Conservation (phyloP, 2,329 filamentous ascomycete species). For the Apiospora saccharicola region DNA sequence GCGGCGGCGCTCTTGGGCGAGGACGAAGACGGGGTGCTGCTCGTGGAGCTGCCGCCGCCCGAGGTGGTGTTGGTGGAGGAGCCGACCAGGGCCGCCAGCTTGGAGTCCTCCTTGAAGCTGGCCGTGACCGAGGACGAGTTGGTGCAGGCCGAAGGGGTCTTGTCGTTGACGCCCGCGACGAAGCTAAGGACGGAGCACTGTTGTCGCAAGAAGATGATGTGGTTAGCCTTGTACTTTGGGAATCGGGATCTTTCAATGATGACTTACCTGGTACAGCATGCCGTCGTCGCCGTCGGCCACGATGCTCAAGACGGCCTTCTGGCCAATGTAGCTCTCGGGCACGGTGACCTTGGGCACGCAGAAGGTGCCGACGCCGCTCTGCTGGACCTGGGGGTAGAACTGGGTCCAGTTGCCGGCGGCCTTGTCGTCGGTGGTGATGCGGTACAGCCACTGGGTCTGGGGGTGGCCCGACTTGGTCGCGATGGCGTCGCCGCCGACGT, state of each 20-base stretch:
- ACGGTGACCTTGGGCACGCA: slow-evolving; percentile 59
- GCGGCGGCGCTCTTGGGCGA: background rate
- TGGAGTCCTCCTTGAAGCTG: background rate
- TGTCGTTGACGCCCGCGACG: slow-evolving; percentile 49
- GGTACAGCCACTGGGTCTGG: slow-evolving; percentile 63
- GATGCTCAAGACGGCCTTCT: slow-evolving; percentile 62
- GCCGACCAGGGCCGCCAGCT: background rate
- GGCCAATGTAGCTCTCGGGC: slow-evolving; percentile 58
- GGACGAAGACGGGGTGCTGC: background rate
- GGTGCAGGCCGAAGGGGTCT: slow-evolving; percentile 43
- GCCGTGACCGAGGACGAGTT: slow-evolving; percentile 39
- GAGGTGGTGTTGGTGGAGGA: slow-evolving; percentile 8
- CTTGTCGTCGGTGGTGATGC: slow-evolving; percentile 59
- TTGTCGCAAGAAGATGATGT: background rate
- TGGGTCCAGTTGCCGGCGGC: slow-evolving; percentile 61
- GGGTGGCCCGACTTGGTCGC: slow-evolving; percentile 57
- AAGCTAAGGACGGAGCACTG: slow-evolving; percentile 65
- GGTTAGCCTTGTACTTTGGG: background rate
- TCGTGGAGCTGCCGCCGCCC: background rate
- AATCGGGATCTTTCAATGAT: background rate
- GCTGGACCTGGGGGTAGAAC: slow-evolving; percentile 60
- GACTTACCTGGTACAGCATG: slow-evolving; percentile 61
- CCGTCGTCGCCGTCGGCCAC: slow-evolving; percentile 63
- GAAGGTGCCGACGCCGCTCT: slow-evolving; percentile 62
- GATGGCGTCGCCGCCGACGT: slow-evolving; percentile 63